These are phyloP conservation scores for Crepidotus variabilis DNA, from an alignment of 768 basidiomycete genomes.

Conservation along the genomic window DNA sequence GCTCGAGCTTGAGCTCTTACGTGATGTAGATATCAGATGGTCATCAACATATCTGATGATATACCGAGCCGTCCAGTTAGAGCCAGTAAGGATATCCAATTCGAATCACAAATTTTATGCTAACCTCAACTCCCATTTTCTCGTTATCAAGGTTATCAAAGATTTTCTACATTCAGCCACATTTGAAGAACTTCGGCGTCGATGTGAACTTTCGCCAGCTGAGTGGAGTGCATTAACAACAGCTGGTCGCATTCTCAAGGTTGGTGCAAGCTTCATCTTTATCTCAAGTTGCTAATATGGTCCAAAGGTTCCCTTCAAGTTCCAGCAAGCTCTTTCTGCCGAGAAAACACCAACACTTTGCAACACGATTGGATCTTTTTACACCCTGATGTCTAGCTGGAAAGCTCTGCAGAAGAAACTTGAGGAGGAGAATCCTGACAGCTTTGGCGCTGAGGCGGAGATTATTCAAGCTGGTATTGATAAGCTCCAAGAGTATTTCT, in stretches of 20 bases:
- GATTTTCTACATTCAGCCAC: constrained; percentile 13
- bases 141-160: constrained; percentile 16
- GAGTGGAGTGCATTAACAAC: constrained; percentile 18
- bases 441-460: neutral
- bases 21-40: constrained; percentile 25
- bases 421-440: constrained; percentile 1
- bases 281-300: neutral
- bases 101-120: neutral
- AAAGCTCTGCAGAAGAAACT: constrained; percentile 7
- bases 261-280: constrained; percentile 18
- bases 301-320: constrained; percentile 21
- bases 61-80: constrained; percentile 20
- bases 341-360: constrained; percentile 23
- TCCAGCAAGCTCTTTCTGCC: constrained; percentile 20
- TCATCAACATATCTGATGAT: constrained; percentile 29
- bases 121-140: constrained; percentile 12
- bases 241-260: constrained; percentile 14
- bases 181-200: neutral
- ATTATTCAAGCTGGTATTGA: constrained; percentile 19
- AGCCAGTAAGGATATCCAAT: constrained; percentile 13
- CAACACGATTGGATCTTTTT: constrained; percentile 17
- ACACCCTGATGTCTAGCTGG: constrained; percentile 16
- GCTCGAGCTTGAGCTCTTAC: constrained; percentile 16
- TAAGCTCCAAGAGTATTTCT: constrained; percentile 18
- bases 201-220: constrained; percentile 12